Conservation (phyloP, 306 rosid genomes). For the Rubus parviflorus region DNA sequence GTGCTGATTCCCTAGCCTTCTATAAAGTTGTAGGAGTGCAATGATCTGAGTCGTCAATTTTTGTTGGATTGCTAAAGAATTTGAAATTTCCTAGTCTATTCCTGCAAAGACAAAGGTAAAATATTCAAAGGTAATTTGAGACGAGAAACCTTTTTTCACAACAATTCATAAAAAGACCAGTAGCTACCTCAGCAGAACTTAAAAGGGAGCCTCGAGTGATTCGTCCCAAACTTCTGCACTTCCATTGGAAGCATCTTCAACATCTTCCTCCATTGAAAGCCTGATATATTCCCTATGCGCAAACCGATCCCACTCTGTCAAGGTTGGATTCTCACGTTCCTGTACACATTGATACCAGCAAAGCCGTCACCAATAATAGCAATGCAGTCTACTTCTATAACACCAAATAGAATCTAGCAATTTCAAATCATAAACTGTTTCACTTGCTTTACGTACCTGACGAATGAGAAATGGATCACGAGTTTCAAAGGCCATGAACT, state of each 20-base stretch:
- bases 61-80: conserved; percentile 40
- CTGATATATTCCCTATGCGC: conserved; percentile 99
- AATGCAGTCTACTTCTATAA: conserved; percentile 3
- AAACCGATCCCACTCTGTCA: conserved; percentile 99
- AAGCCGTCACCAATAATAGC: conserved; percentile 32
- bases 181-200: conserved; percentile 37
- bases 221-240: conserved; percentile 99
- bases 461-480: conserved; percentile 99
- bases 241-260: conserved; percentile 97
- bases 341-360: conserved; percentile 41
- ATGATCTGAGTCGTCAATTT: conserved; percentile 31
- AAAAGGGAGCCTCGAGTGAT: conserved; percentile 96
- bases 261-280: conserved; percentile 99
- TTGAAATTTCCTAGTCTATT: conserved; percentile 36
- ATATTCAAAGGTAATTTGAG: conserved; percentile 7
- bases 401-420: background rate
- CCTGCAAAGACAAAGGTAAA: conserved; percentile 35
- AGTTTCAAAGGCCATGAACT: conserved; percentile 98
- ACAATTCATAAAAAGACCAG: background rate
- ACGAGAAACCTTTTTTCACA: background rate
- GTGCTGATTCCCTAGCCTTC: conserved; percentile 21
- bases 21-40: background rate
- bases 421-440: background rate
- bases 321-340: conserved; percentile 99
- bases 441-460: conserved; percentile 58